A percentile compares a stretch with the other conserved stretches of the same genome.
These are phyloP conservation scores for Entophlyctis luteolus DNA, from an alignment of 192 early-diverging fungal genomes.

Conservation along the genomic window DNA sequence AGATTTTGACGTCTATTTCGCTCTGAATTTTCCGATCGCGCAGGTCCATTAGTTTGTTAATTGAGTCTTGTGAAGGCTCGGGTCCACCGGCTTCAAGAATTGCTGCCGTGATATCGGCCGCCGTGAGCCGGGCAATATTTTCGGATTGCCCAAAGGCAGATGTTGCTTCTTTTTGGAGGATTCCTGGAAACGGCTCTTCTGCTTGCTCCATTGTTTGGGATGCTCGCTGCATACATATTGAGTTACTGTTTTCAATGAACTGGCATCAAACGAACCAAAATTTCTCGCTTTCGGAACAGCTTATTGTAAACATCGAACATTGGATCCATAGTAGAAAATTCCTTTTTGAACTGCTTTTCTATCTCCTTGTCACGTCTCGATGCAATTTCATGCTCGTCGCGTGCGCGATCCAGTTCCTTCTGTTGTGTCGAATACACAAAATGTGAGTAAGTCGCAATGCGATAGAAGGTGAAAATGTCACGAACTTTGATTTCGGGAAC, in stretches of 20 bases:
- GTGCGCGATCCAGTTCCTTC: conserved; percentile 51
- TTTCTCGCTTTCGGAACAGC: conserved; percentile 45
- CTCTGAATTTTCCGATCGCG: conserved; percentile 43
- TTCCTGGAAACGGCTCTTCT: too few relatives aligned
- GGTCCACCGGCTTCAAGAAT: too few relatives aligned
- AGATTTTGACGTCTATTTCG: conserved; percentile 39
- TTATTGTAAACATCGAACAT: conserved; percentile 40
- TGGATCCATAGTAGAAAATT: conserved; percentile 37
- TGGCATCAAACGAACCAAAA: conserved; percentile 19
- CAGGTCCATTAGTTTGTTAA: conserved; percentile 50
- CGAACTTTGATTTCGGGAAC: conserved; percentile 54
- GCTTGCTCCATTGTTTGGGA: too few relatives aligned
- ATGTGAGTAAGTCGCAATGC: neutral
- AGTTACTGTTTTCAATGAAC: too few relatives aligned
- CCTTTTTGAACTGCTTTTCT: conserved; percentile 54
- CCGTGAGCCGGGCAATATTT: too few relatives aligned
- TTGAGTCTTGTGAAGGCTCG: conserved; percentile 38
- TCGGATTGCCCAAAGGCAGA: too few relatives aligned
- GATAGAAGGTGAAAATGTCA: too few relatives aligned
- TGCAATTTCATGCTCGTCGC: conserved; percentile 54
- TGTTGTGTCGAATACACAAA: too few relatives aligned
- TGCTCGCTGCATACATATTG: too few relatives aligned
- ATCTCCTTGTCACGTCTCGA: conserved; percentile 55
- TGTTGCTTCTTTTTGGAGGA: too few relatives aligned
- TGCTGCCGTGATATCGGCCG: too few relatives aligned